Evolutionary conservation across 2,329 filamentous ascomycete species (phyloP).

Genomic region (Colletotrichum destructivum): DNA sequence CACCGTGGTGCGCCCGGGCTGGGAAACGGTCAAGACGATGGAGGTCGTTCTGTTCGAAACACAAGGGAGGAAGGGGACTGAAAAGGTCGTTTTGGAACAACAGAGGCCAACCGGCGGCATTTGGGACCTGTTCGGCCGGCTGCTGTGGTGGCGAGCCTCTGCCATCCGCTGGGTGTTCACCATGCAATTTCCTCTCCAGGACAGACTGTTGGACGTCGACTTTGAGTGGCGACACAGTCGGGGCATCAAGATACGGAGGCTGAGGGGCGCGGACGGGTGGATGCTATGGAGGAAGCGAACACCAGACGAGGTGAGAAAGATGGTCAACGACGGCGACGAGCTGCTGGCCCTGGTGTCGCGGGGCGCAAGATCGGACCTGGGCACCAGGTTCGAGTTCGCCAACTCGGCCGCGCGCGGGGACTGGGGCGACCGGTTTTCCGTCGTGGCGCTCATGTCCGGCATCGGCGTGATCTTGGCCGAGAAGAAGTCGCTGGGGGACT

Average conservation of each 20-base stretch:
- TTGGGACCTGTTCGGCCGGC: neutral
- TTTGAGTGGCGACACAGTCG: slow-evolving; percentile 23
- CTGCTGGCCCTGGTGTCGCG: slow-evolving; percentile 12
- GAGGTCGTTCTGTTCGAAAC: slow-evolving; percentile 6
- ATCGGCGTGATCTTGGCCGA: slow-evolving; percentile 14
- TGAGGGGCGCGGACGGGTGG: slow-evolving; percentile 1
- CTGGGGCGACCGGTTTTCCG: neutral
- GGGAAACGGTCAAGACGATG: slow-evolving; percentile 13
- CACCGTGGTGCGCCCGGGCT: slow-evolving; percentile 3
- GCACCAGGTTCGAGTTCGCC: slow-evolving; percentile 12
- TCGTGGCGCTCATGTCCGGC: slow-evolving; percentile 22
- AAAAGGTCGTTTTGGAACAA: neutral
- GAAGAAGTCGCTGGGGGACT: neutral
- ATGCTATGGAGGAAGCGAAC: slow-evolving; percentile 17
- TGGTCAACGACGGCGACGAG: neutral
- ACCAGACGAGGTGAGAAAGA: neutral
- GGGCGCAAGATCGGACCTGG: neutral
- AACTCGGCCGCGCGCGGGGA: neutral
- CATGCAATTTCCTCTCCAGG: neutral
- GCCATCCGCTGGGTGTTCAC: slow-evolving; percentile 9
- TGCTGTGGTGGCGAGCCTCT: neutral
- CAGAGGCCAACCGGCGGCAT: neutral
- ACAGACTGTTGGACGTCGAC: neutral
- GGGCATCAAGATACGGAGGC: neutral
- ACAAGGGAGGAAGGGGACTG: too few species aligned